Percentiles rank a stretch among this genome's conserved stretches.
phyloP scores from a whole-genome alignment of 1,139 yeast species.

The Wickerhamiella pararugosa region DNA sequence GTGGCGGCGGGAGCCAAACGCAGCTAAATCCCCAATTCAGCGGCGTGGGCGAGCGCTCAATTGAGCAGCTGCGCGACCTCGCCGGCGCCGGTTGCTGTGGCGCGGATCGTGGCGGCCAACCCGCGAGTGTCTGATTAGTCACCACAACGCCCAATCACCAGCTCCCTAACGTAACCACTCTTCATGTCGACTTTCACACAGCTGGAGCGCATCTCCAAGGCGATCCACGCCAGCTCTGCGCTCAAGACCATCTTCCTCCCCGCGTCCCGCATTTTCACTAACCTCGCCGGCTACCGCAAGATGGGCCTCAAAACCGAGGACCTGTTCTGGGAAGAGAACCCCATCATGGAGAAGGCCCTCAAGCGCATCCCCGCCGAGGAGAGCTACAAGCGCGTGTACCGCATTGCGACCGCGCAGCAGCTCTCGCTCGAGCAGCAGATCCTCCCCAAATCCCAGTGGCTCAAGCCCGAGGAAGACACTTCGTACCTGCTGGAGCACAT shows the following conservation, averaged over 20 bases:
- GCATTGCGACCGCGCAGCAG: slow-evolving; percentile 87
- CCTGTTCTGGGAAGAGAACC: slow-evolving; percentile 73
- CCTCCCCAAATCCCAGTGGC: slow-evolving; percentile 65
- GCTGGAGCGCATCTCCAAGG: slow-evolving; percentile 68
- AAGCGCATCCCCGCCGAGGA: slow-evolving; percentile 74
- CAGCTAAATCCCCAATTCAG: slow-evolving; percentile 72
- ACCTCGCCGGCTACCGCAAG: slow-evolving; percentile 81
- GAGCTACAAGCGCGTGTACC: slow-evolving; percentile 78
- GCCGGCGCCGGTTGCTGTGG: too few species aligned
- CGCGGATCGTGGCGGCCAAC: too few species aligned
- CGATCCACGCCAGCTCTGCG: slow-evolving; percentile 65
- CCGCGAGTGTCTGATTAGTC: too few species aligned
- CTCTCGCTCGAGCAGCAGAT: slow-evolving; percentile 70
- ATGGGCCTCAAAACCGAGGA: slow-evolving; percentile 87
- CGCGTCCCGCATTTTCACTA: slow-evolving; percentile 55
- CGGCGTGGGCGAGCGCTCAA: too few species aligned
- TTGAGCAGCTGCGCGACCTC: too few species aligned
- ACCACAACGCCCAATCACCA: slow-evolving; percentile 5
- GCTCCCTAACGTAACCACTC: slow-evolving; percentile 2
- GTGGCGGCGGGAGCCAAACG: slow-evolving; percentile 30
- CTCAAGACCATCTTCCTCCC: slow-evolving; percentile 67
- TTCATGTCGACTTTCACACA: slow-evolving; percentile 63
- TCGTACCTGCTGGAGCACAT: slow-evolving; percentile 79
- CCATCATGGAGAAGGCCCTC: slow-evolving; percentile 73
- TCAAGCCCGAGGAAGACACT: slow-evolving; percentile 69